Base-by-base conservation (phyloP, 108 stramenopile genomes). In the Conticribra guillardii region DNA sequence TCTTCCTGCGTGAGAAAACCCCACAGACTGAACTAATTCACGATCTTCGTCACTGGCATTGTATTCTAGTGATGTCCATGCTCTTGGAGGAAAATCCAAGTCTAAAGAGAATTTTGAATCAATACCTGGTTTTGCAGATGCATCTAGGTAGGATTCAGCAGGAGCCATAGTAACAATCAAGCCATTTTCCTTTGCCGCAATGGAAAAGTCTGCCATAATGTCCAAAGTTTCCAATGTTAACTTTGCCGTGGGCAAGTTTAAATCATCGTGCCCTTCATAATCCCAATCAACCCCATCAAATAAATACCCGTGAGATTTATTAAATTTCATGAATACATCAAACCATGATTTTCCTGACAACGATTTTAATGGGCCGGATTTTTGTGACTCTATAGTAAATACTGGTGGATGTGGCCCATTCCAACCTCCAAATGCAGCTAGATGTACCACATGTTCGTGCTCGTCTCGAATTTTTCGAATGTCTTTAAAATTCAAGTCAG, bases 271-370 rank as follows among this genome's bases (percentile, higher is more conserved):
- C 45, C 93, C 93, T 64, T 94, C 93, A 54, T 91, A 76, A 62
- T 94, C 93, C 93, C 88, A 94, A 64, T 94, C 93, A n/a, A 90
- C 74, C 19, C 91, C 91, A 75, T 92, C 83, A 61, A 92, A 92
- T 1, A 79, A 27, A 53, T 79, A 60, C n/a, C 79, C 85, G 54
- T 58, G 49, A 59, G 47, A 48, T 29, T 19, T 3, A 30, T 80
- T 80, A 55, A 75, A 80, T 30, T 62, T 19, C 47, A 69, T 37
- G 44, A 83, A 90, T 1, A 71, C 45, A 5, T 83, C 48, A 53
- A 69, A 90, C 83, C 82, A 84, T 19, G 75, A 60, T 23, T 74
- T 30, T 29, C 79, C 86, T 9, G 60, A 55, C 9, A 83, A 24
- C 0, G 7, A 22, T 22, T 28, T n/a, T n/a, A n/a, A n/a, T n/a